Conservation (phyloP, 2,329 filamentous ascomycete genomes). For the Ceratocystis colombiana region DNA sequence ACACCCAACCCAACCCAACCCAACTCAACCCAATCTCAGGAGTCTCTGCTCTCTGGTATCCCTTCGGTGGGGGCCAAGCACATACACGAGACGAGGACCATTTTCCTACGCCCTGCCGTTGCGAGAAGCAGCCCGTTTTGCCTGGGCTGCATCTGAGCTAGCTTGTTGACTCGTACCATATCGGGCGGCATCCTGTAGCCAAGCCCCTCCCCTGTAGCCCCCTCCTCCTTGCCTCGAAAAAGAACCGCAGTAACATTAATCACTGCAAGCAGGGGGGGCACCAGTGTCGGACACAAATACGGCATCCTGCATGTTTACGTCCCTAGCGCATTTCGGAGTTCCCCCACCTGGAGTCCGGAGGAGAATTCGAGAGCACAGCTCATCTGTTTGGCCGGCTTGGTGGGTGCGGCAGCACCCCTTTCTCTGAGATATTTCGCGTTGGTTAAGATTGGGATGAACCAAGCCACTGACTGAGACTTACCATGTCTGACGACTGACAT, state of each 20-base stretch:
- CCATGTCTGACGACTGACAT: not conserved
- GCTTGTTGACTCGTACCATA: not conserved
- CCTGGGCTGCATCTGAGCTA: not conserved
- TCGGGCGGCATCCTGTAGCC: not conserved
- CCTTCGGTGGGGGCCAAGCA: too few relatives aligned
- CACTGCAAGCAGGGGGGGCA: not conserved
- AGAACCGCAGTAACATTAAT: not conserved
- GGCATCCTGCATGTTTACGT: not conserved
- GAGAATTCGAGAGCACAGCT: not conserved
- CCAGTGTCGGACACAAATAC: not conserved
- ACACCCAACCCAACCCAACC: too few relatives aligned
- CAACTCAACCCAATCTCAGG: too few relatives aligned
- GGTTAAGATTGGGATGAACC: too few relatives aligned
- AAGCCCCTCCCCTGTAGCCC: not conserved
- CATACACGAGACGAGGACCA: too few relatives aligned
- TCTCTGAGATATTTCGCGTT: not conserved
- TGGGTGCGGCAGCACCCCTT: not conserved
- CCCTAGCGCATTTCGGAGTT: not conserved
- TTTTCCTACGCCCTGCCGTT: too few relatives aligned
- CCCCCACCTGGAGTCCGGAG: not conserved
- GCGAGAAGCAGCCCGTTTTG: not conserved
- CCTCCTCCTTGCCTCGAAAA: not conserved
- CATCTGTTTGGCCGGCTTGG: not conserved
- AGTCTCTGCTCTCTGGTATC: too few relatives aligned
- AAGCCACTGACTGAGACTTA: too few relatives aligned